Base-by-base conservation (phyloP, 371 early-diverging fungal genomes). In the Zancudomyces culisetae region DNA sequence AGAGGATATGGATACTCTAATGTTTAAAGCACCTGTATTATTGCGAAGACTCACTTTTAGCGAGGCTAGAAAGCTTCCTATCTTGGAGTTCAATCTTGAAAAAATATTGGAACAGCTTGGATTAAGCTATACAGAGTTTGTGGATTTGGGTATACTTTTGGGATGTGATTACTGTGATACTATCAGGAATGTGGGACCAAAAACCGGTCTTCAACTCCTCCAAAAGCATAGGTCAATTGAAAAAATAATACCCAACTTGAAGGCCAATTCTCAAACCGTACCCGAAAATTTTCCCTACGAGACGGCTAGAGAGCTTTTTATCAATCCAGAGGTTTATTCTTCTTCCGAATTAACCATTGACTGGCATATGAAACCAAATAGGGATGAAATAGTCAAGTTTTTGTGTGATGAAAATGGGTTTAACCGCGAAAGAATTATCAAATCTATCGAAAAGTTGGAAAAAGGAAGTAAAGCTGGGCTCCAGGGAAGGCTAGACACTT, bases 1-100 rank as follows among this genome's bases (percentile, higher is more conserved):
- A 1, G 99, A 99, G 64, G 99, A 99, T 72, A 99, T 99, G 99
- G 99, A 99, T 65, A 95, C 98, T 0, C 70, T 99, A 50, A 89
- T 97, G 2, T 99, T 99, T 69, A 83, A 81, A 3, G 64, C 96
- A 1, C 94, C 95, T 1, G 72, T 91, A 18, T 71, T 99, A 21
- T 57, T 99, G 42, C 83, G 99, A 20, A 97, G 98, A 62, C 70
- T 99, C 61, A 95, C 94, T 0, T 89, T 89, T 57, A 81, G 91
- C 42, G 90, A 98, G 56, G 76, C 79, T 27, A 84, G 89, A 51
- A 98, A 97, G 62, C 64, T 84, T 74, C 90, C 92, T 8, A 90
- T 99, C 59, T 75, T 74, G 35, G 99, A 99, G 68, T 81, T 98
- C 42, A 76, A 82, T 49, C 65, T 94, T 13, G 74, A 80, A 13